phyloP scores from a whole-genome alignment of 2,329 filamentous ascomycete species.

The Fusarium austroafricanum region DNA sequence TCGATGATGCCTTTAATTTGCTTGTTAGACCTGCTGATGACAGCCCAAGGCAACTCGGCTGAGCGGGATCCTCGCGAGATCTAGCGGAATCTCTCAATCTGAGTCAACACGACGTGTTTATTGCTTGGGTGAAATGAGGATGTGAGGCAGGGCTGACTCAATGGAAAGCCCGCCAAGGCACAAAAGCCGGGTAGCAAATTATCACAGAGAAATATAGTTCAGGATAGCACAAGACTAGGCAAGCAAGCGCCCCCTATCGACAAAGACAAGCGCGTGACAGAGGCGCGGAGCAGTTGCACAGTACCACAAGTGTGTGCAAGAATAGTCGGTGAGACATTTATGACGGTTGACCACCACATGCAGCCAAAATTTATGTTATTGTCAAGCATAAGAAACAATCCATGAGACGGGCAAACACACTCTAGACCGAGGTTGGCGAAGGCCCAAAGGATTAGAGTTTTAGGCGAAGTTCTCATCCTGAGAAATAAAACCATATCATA shows the following conservation, averaged over 20 bases:
- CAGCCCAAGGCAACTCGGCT: slow-evolving; percentile 1
- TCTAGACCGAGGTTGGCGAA: slow-evolving; percentile 15
- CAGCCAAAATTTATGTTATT: slow-evolving; percentile 8
- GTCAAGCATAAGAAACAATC: slow-evolving; percentile 8
- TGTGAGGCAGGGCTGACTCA: slow-evolving; percentile 34
- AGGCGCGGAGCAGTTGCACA: slow-evolving; percentile 9
- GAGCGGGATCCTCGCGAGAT: slow-evolving; percentile 3
- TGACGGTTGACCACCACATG: not conserved
- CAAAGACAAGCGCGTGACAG: slow-evolving; percentile 21
- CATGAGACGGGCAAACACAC: not conserved
- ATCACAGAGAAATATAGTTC: slow-evolving; percentile 18
- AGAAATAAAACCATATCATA: slow-evolving; percentile 3
- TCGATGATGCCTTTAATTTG: not conserved
- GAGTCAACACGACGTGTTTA: not conserved
- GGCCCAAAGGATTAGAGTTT: slow-evolving; percentile 40
- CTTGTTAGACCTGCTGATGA: not conserved
- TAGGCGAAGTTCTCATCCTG: slow-evolving; percentile 34
- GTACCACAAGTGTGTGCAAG: not conserved
- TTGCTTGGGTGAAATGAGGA: slow-evolving; percentile 12
- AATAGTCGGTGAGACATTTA: slow-evolving; percentile 34
- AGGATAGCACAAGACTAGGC: slow-evolving; percentile 22
- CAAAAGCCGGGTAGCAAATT: slow-evolving; percentile 18
- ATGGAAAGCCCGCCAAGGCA: slow-evolving; percentile 3
- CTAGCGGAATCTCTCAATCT: not conserved
- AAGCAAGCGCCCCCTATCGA: slow-evolving; percentile 21